These are phyloP conservation scores for Curvularia verruculosa DNA, from an alignment of 2,329 filamentous ascomycete species.

Conservation along the genomic window DNA sequence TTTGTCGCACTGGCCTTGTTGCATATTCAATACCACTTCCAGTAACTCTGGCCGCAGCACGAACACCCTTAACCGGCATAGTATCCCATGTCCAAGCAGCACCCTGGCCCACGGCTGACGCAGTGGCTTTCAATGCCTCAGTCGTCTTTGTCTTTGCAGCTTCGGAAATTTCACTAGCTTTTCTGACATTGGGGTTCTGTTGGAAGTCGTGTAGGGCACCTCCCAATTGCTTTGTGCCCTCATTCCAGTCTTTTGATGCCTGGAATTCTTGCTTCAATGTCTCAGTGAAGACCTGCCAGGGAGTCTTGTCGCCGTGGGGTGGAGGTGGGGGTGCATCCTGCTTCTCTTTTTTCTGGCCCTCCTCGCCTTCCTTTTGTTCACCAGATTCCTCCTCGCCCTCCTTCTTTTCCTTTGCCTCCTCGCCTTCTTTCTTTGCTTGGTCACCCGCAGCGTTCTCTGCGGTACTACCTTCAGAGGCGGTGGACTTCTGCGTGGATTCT, in stretches of 20 bases:
- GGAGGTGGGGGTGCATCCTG: slow-evolving; percentile 79
- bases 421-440: slow-evolving; percentile 50
- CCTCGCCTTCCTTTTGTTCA: slow-evolving; percentile 53
- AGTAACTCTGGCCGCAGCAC: slow-evolving; percentile 83
- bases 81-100: slow-evolving; percentile 98
- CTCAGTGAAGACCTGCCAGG: slow-evolving; percentile 98
- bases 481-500: slow-evolving; percentile 40
- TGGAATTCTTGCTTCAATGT: slow-evolving; percentile 95
- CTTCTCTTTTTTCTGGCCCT: slow-evolving; percentile 64
- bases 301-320: slow-evolving; percentile 97
- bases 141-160: slow-evolving; percentile 80
- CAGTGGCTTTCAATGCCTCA: slow-evolving; percentile 83
- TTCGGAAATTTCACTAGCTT: slow-evolving; percentile 81
- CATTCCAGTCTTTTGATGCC: slow-evolving; percentile 98
- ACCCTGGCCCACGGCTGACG: slow-evolving; percentile 84
- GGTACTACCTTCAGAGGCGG: slow-evolving; percentile 46
- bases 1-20: slow-evolving; percentile 92
- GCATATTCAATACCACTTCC: slow-evolving; percentile 89
- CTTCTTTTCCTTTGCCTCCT: slow-evolving; percentile 50
- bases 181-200: slow-evolving; percentile 88
- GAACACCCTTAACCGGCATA: slow-evolving; percentile 85
- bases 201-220: slow-evolving; percentile 88
- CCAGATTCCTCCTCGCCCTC: slow-evolving; percentile 55
- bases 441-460: slow-evolving; percentile 45
- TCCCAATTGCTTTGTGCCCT: slow-evolving; percentile 93